A percentile compares a stretch with the other conserved stretches of the same genome.
Conservation (phyloP, 1,139 yeast genomes). For the Taiozyma onychis region DNA sequence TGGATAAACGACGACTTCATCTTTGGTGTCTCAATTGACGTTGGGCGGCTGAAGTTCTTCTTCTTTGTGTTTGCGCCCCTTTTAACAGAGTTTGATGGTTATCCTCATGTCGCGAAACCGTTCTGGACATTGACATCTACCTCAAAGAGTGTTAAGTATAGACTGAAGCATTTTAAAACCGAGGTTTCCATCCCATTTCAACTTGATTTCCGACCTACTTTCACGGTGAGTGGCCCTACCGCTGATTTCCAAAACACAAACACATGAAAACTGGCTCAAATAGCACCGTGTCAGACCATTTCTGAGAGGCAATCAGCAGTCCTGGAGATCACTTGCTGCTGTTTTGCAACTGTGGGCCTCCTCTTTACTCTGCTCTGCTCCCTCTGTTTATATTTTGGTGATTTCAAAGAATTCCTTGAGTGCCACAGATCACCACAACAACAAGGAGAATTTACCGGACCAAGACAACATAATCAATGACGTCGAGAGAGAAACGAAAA, state of each 20-base stretch:
- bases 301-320: neutral
- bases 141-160: too few species aligned
- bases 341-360: neutral
- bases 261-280: neutral
- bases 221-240: neutral
- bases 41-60: neutral
- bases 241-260: neutral
- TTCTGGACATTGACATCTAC: neutral
- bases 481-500: conserved; percentile 16
- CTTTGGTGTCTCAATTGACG: neutral
- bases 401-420: neutral
- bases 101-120: neutral
- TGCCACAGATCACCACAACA: neutral
- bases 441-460: neutral
- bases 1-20: conserved; percentile 14
- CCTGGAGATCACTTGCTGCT: neutral
- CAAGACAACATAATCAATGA: neutral
- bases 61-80: neutral
- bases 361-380: neutral
- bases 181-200: neutral
- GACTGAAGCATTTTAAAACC: neutral
- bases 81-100: neutral
- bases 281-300: neutral
- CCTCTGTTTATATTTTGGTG: neutral
- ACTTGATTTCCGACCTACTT: neutral